Conservation (phyloP, 2,329 filamentous ascomycete species). For the Diaporthe vaccinii region DNA sequence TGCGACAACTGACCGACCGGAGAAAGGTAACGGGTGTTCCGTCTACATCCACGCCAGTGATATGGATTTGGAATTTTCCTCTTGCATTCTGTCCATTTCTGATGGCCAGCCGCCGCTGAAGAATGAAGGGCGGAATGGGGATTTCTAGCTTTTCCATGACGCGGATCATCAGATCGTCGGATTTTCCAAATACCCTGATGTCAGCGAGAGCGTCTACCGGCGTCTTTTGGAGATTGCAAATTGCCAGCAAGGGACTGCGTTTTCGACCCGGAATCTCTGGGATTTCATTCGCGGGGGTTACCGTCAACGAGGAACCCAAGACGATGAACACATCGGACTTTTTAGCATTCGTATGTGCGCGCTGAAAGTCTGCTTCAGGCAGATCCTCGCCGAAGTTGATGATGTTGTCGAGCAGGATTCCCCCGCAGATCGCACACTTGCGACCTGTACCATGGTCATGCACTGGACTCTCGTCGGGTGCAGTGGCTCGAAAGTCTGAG, state of each 20-base stretch:
- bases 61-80: conserved; percentile 47
- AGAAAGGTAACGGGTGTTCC: conserved; percentile 57
- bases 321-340: conserved; percentile 61
- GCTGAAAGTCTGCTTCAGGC: conserved; percentile 48
- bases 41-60: conserved; percentile 56
- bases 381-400: conserved; percentile 60
- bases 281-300: conserved; percentile 57
- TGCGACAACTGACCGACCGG: conserved; percentile 54
- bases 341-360: conserved; percentile 53
- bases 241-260: conserved; percentile 51
- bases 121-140: conserved; percentile 54
- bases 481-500: conserved; percentile 59
- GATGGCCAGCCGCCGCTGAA: conserved; percentile 52
- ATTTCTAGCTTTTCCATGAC: conserved; percentile 56
- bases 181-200: conserved; percentile 52
- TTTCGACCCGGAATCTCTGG: conserved; percentile 52
- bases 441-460: conserved; percentile 62
- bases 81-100: conserved; percentile 43
- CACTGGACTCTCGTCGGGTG: conserved; percentile 57
- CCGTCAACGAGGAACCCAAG: conserved; percentile 60
- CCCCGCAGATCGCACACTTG: conserved; percentile 56
- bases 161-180: conserved; percentile 55
- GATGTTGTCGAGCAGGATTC: conserved; percentile 57
- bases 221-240: conserved; percentile 62
- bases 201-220: conserved; percentile 53